Percentiles rank a stretch among this genome's conserved stretches.
phyloP scores from a whole-genome alignment of 306 rosid genomes.

The Quercus suber region DNA sequence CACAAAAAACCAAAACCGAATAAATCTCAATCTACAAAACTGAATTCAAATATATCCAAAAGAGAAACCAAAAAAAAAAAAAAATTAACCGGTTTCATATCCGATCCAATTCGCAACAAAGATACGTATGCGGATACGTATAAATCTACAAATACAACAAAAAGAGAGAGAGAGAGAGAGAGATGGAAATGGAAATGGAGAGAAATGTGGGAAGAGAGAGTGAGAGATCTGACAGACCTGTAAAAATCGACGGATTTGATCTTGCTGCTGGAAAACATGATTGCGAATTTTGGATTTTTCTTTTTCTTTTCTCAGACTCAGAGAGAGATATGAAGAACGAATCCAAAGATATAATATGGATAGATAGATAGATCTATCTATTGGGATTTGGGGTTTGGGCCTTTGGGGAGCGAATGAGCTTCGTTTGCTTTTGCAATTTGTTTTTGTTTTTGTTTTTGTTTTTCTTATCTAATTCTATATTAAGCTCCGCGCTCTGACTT shows the following conservation, averaged over 20 bases:
- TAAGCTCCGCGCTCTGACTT: background rate
- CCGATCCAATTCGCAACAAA: too few relatives aligned
- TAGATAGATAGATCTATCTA: slow-evolving; percentile 14
- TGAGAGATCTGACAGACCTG: slow-evolving; percentile 56
- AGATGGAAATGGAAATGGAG: slow-evolving; percentile 12
- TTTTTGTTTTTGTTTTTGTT: background rate
- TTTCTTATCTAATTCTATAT: background rate
- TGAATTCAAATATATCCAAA: too few relatives aligned
- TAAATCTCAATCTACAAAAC: background rate
- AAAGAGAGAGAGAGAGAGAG: background rate
- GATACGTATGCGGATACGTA: too few relatives aligned
- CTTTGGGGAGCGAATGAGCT: background rate
- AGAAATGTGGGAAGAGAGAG: background rate
- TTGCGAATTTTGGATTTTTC: background rate
- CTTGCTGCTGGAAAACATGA: slow-evolving; percentile 81
- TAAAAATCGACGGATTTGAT: slow-evolving; percentile 94
- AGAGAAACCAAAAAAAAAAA: too few relatives aligned
- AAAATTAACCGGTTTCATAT: too few relatives aligned
- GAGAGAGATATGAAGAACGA: slow-evolving; percentile 25
- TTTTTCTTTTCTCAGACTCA: background rate
- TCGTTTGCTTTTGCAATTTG: background rate
- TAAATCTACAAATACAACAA: background rate
- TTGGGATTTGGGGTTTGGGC: slow-evolving; percentile 6
- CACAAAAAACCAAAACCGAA: background rate
- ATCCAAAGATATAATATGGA: slow-evolving; percentile 7